Conservation (phyloP, 2,329 filamentous ascomycete genomes). For the Fusarium oxysporum region DNA sequence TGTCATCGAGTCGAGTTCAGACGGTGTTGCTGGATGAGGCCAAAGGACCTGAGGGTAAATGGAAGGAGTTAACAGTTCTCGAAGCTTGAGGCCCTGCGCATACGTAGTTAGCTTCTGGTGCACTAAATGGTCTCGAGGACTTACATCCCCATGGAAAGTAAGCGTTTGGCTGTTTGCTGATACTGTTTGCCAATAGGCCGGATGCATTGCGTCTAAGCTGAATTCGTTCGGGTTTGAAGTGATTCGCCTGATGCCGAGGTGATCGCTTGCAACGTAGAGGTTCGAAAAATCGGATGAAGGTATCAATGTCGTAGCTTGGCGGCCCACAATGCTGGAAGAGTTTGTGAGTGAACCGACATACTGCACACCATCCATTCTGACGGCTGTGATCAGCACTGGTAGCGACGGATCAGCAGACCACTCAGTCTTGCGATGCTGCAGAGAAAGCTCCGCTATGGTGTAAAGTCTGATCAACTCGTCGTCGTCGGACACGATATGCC, state of each 20-base stretch:
- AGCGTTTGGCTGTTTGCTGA: accelerated
- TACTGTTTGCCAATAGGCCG: constrained; percentile 19
- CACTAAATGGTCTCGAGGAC: accelerated
- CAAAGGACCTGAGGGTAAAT: background rate
- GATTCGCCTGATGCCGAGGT: constrained; percentile 22
- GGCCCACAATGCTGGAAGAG: accelerated
- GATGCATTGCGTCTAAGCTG: accelerated
- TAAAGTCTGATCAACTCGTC: constrained; percentile 6
- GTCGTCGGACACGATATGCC: background rate
- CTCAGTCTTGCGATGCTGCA: too few relatives aligned
- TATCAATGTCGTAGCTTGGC: background rate
- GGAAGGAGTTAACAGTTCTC: background rate
- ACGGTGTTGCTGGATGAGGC: background rate
- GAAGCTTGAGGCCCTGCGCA: constrained; percentile 13
- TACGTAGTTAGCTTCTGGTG: background rate
- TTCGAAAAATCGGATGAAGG: accelerated
- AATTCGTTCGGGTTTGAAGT: background rate
- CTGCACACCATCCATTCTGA: constrained; percentile 9
- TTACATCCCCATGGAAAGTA: constrained; percentile 13
- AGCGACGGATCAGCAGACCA: background rate
- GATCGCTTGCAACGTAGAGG: constrained; percentile 13
- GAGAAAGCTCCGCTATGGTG: background rate
- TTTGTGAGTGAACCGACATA: constrained; percentile 9
- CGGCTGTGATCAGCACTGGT: background rate
- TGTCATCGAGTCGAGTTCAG: background rate